Percentiles rank a stretch among this genome's conserved stretches.
Evolutionary conservation across 2,329 filamentous ascomycete species (phyloP).

Genomic region (Ambrosiella beaveri): DNA sequence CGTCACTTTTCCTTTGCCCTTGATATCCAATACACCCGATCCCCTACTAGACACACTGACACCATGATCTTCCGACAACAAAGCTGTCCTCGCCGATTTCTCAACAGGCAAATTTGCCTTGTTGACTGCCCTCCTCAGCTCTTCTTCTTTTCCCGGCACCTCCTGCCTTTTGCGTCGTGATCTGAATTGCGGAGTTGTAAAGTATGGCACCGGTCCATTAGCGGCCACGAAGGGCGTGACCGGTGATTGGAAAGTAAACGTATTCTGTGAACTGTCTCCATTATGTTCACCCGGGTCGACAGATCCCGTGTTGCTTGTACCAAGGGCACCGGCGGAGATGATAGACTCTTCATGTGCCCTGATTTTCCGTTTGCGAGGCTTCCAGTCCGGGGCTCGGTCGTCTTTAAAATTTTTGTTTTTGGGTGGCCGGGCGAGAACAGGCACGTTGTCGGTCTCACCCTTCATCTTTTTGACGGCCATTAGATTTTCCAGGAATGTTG

Average conservation of each 20-base stretch:
- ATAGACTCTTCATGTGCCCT: background rate
- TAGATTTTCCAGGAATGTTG: slow-evolving; percentile 46
- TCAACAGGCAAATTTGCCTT: slow-evolving; percentile 9
- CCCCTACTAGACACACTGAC: slow-evolving; percentile 7
- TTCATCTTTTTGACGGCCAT: slow-evolving; percentile 46
- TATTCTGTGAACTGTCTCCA: background rate
- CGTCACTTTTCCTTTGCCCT: background rate
- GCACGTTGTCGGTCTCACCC: slow-evolving; percentile 49
- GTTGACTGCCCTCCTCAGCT: background rate
- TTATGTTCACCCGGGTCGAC: background rate
- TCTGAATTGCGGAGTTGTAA: slow-evolving; percentile 10
- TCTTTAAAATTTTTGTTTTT: slow-evolving; percentile 26
- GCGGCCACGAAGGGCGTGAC: slow-evolving; percentile 12
- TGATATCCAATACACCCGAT: background rate
- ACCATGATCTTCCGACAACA: slow-evolving; percentile 11
- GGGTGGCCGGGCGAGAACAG: slow-evolving; percentile 34
- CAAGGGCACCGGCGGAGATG: background rate
- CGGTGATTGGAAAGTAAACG: slow-evolving; percentile 17
- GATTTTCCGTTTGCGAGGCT: slow-evolving; percentile 13
- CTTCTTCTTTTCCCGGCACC: slow-evolving; percentile 1
- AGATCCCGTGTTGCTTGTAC: background rate
- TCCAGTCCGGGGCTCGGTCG: slow-evolving; percentile 24
- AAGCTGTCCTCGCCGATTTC: slow-evolving; percentile 6
- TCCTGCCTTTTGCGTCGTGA: slow-evolving; percentile 9
- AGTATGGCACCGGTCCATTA: slow-evolving; percentile 7